These are phyloP conservation scores for Raffaelea deltoideospora DNA, from an alignment of 2,329 filamentous ascomycete genomes.

Conservation along the genomic window DNA sequence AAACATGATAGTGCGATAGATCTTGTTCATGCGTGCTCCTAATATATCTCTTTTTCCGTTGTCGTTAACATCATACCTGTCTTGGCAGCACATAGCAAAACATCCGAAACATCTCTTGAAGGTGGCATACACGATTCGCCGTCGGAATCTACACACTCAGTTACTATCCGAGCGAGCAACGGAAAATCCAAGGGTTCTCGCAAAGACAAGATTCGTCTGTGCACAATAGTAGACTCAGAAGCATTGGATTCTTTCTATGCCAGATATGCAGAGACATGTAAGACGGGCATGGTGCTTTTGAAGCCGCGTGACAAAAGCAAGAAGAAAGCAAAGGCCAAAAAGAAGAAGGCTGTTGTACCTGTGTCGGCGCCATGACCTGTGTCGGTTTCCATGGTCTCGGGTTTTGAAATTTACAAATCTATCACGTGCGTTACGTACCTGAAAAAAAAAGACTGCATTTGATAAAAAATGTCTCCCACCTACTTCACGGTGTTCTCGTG, in stretches of 20 bases:
- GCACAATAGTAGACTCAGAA: slow-evolving; percentile 65
- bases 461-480: no score
- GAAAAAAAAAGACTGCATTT: no score
- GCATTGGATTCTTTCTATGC: slow-evolving; percentile 68
- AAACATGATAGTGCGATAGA: not conserved
- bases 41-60: no score
- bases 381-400: no score
- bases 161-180: slow-evolving; percentile 75
- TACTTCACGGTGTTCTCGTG: no score
- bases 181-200: slow-evolving; percentile 49
- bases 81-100: no score
- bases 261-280: slow-evolving; percentile 81
- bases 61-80: no score
- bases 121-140: slow-evolving; percentile 32
- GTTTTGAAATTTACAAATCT: no score
- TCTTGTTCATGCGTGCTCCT: no score
- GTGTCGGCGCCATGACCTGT: slow-evolving; percentile 1
- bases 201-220: slow-evolving; percentile 54
- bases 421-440: no score
- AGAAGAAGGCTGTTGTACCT: slow-evolving; percentile 36
- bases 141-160: no score
- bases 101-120: no score
- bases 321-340: slow-evolving; percentile 65
- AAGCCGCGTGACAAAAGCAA: slow-evolving; percentile 91
- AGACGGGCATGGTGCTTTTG: slow-evolving; percentile 70